These are phyloP conservation scores for Cladorrhinum sp. DNA, from an alignment of 2,329 filamentous ascomycete species.

Conservation along the genomic window DNA sequence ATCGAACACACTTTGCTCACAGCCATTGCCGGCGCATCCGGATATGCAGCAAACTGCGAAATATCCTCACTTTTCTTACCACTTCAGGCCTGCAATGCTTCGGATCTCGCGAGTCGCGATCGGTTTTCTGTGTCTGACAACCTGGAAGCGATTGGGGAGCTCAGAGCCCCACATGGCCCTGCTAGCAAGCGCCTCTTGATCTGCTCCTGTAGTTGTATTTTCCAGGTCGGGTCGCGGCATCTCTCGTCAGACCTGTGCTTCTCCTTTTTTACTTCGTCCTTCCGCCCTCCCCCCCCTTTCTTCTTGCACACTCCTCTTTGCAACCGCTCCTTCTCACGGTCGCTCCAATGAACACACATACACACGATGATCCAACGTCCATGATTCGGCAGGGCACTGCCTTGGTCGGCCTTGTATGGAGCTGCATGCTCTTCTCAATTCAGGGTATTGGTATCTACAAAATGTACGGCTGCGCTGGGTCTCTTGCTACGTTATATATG, in stretches of 20 bases:
- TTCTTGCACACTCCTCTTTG: constrained; percentile 17
- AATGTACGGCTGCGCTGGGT: constrained; percentile 43
- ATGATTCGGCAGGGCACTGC: constrained; percentile 40
- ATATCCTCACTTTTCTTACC: constrained; percentile 3
- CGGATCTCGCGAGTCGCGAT: constrained; percentile 3
- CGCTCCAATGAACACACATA: not conserved
- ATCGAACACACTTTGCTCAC: not conserved
- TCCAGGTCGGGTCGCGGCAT: constrained; percentile 9
- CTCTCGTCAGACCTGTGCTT: constrained; percentile 8
- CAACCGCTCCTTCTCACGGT: not conserved
- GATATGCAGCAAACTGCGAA: not conserved
- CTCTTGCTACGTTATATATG: not conserved
- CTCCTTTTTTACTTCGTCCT: not conserved
- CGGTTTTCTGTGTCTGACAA: not conserved
- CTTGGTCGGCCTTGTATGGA: constrained; percentile 52
- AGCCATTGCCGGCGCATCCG: not conserved
- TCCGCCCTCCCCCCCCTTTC: constrained; percentile 27
- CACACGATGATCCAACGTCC: constrained; percentile 26
- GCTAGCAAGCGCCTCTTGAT: not conserved
- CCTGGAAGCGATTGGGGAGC: not conserved
- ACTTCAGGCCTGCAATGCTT: not conserved
- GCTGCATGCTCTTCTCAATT: constrained; percentile 49
- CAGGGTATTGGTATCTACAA: constrained; percentile 55
- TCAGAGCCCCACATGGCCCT: not conserved
- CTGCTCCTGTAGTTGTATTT: constrained; percentile 5